Evolutionary conservation across 2,329 filamentous ascomycete species (phyloP).

Genomic region (Diplodia corticola): DNA sequence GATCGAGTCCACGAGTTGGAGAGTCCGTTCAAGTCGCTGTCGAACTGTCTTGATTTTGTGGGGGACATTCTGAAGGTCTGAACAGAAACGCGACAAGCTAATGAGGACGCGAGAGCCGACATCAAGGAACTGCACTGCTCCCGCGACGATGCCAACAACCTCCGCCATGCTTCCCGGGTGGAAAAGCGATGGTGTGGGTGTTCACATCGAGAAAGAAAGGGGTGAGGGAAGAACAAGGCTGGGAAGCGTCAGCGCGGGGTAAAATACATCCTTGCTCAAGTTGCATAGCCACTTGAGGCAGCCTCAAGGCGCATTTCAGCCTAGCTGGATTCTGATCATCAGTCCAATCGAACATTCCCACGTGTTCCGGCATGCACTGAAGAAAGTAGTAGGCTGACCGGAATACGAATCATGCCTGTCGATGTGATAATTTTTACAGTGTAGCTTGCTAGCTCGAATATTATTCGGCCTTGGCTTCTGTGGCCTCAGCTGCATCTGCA

Average conservation of each 20-base stretch:
- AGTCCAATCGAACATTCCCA: neutral
- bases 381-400: neutral
- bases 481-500: neutral
- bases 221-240: neutral
- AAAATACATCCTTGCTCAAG: neutral
- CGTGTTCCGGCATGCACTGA: neutral
- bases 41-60: neutral
- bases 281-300: neutral
- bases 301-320: neutral
- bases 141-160: neutral
- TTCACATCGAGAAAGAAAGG: neutral
- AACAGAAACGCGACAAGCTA: neutral
- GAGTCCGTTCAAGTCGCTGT: neutral
- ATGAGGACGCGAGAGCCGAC: neutral
- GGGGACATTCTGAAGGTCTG: neutral
- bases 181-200: neutral
- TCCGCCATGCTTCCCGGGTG: neutral
- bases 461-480: neutral
- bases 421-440: neutral
- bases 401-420: neutral
- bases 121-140: neutral
- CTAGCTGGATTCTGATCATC: neutral
- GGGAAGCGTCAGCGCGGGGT: neutral
- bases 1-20: neutral
- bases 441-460: neutral